phyloP scores from a whole-genome alignment of 805 yeast genomes.

The Ogataea henricii region DNA sequence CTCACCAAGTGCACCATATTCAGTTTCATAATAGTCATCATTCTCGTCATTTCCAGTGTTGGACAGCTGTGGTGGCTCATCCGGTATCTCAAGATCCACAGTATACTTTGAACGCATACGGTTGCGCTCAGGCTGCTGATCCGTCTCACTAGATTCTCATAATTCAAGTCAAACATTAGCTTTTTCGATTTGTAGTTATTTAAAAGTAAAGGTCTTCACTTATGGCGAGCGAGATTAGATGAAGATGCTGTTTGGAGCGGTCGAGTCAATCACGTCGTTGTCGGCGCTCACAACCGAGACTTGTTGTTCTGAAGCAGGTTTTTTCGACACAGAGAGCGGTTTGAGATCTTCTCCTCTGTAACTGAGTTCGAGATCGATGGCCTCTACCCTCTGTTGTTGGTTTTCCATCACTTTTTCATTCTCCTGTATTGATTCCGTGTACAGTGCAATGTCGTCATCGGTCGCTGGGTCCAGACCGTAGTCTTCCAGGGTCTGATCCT shows the following conservation, averaged over 20 bases:
- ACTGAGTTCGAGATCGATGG: conserved; percentile 49
- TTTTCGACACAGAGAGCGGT: neutral
- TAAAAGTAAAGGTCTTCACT: too few species aligned
- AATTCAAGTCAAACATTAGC: neutral
- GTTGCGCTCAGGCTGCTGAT: neutral
- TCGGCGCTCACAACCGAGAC: conserved; percentile 34
- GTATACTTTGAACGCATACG: conserved; percentile 2
- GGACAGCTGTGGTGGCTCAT: conserved; percentile 29
- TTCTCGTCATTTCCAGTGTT: conserved; percentile 19
- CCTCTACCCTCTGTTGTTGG: conserved; percentile 48
- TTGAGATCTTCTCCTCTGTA: conserved; percentile 37
- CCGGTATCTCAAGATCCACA: conserved; percentile 22
- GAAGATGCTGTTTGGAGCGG: conserved; percentile 38
- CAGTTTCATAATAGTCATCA: conserved; percentile 15
- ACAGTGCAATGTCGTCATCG: conserved; percentile 51
- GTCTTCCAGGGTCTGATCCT: conserved; percentile 42
- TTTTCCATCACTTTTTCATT: conserved; percentile 55
- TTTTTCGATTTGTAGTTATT: conserved; percentile 24
- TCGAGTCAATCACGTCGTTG: conserved; percentile 38
- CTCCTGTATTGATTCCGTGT: conserved; percentile 56
- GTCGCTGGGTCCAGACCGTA: conserved; percentile 11
- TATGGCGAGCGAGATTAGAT: neutral
- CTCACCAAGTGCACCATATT: conserved; percentile 20
- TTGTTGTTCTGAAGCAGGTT: neutral
- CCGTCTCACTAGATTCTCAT: neutral